These are phyloP conservation scores for Albophoma yamanashiensis DNA, from an alignment of 2,329 filamentous ascomycete genomes.

Conservation along the genomic window DNA sequence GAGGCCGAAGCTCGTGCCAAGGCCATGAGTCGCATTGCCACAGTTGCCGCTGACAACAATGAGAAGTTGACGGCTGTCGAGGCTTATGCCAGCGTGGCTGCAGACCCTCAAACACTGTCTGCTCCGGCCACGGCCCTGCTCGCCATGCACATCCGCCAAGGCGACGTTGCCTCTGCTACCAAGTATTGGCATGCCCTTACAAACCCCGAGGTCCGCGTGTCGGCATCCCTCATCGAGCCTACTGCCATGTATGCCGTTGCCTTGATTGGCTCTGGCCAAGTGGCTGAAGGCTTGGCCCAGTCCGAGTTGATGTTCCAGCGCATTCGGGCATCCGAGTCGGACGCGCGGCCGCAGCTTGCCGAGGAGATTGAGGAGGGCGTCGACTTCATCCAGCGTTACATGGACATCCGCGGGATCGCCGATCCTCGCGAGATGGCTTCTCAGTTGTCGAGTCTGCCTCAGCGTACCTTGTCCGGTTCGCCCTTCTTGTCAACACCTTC, in stretches of 20 bases:
- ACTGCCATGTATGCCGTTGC: slow-evolving; percentile 85
- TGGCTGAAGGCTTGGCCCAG: slow-evolving; percentile 69
- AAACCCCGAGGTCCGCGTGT: slow-evolving; percentile 47
- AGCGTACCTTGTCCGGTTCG: slow-evolving; percentile 33
- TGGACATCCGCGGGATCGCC: slow-evolving; percentile 42
- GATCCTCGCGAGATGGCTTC: slow-evolving; percentile 46
- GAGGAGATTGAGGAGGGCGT: slow-evolving; percentile 84
- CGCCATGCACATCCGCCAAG: slow-evolving; percentile 74
- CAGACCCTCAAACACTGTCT: slow-evolving; percentile 36
- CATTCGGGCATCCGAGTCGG: slow-evolving; percentile 53
- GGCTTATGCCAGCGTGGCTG: slow-evolving; percentile 50
- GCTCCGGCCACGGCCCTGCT: slow-evolving; percentile 69
- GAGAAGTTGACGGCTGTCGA: slow-evolving; percentile 56
- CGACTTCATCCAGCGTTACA: slow-evolving; percentile 54
- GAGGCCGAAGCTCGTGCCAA: slow-evolving; percentile 45
- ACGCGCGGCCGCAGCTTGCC: slow-evolving; percentile 42
- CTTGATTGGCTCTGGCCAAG: slow-evolving; percentile 73
- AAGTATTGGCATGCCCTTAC: slow-evolving; percentile 72
- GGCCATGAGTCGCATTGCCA: slow-evolving; percentile 64
- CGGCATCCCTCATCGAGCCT: slow-evolving; percentile 66
- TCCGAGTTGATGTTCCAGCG: slow-evolving; percentile 80
- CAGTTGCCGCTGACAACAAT: slow-evolving; percentile 69
- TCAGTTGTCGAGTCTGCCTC: slow-evolving; percentile 28
- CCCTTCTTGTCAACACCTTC: slow-evolving; percentile 44
- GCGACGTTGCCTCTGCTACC: slow-evolving; percentile 66